A percentile compares a stretch with the other conserved stretches of the same genome.
Evolutionary conservation across 2,329 filamentous ascomycete species (phyloP).

Genomic region (Cercospora brassicicola): DNA sequence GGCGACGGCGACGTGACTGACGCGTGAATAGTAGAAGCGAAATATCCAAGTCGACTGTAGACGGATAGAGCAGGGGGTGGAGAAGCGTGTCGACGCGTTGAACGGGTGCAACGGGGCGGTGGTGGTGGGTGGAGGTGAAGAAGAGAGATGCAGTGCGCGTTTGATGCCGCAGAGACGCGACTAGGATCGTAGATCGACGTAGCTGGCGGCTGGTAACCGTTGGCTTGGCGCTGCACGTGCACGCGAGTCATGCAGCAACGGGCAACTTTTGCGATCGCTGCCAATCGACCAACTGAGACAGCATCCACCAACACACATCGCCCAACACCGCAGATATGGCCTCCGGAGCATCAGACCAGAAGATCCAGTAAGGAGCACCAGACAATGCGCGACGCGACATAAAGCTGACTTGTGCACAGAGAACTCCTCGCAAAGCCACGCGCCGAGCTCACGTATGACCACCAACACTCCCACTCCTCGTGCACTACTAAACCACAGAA

Average conservation of each 20-base stretch:
- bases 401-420: conserved; percentile 37
- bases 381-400: not conserved
- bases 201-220: not conserved
- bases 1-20: not conserved
- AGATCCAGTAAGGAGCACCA: conserved; percentile 16
- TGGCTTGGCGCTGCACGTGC: not conserved
- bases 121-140: not conserved
- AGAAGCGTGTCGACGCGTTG: not conserved
- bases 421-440: conserved; percentile 87
- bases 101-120: conserved; percentile 6
- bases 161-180: not conserved
- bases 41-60: not conserved
- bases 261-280: not conserved
- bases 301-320: not conserved
- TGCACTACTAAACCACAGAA: conserved; percentile 16
- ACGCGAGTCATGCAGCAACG: conserved; percentile 1
- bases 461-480: conserved; percentile 13
- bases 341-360: conserved; percentile 19
- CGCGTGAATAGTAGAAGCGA: not conserved
- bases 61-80: not conserved
- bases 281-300: not conserved
- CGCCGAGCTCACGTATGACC: conserved; percentile 81
- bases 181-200: conserved; percentile 2
- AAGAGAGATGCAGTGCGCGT: conserved; percentile 4
- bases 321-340: not conserved